These are phyloP conservation scores for Gaeumannomyces tritici DNA, from an alignment of 2,329 filamentous ascomycete genomes.

Conservation along the genomic window DNA sequence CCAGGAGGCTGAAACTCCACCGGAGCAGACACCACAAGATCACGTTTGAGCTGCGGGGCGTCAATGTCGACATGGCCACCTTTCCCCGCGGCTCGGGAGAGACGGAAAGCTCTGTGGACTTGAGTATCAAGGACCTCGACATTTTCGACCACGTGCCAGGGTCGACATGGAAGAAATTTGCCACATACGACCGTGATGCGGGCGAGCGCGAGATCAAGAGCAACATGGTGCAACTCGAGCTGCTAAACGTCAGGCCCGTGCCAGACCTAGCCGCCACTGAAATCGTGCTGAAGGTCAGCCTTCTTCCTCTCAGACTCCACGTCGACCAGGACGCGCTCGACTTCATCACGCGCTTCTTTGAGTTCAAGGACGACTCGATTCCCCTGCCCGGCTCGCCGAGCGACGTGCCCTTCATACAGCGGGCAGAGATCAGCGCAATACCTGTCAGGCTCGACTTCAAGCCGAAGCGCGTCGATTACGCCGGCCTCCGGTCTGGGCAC, in stretches of 20 bases:
- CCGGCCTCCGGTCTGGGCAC: conserved; percentile 79
- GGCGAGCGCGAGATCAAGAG: conserved; percentile 79
- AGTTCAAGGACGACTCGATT: conserved; percentile 76
- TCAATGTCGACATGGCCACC: conserved; percentile 72
- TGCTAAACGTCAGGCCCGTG: conserved; percentile 81
- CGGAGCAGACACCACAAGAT: conserved; percentile 92
- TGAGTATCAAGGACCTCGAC: conserved; percentile 74
- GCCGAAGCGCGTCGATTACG: conserved; percentile 95
- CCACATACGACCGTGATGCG: conserved; percentile 82
- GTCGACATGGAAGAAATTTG: conserved; percentile 97
- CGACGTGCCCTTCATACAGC: conserved; percentile 79
- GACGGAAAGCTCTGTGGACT: conserved; percentile 78
- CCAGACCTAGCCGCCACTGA: conserved; percentile 80
- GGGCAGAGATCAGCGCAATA: conserved; percentile 77
- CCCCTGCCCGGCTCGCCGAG: conserved; percentile 48
- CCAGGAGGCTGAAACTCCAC: conserved; percentile 62
- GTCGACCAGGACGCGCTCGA: conserved; percentile 97
- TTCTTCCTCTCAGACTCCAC: conserved; percentile 81
- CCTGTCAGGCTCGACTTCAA: conserved; percentile 89
- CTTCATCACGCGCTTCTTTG: conserved; percentile 95
- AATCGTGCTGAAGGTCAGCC: conserved; percentile 67
- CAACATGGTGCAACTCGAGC: conserved; percentile 82
- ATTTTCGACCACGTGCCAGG: conserved; percentile 91
- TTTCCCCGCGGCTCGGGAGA: conserved; percentile 71
- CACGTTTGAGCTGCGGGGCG: conserved; percentile 80